Base-by-base conservation (phyloP, 202 grass and related monocot species). In the Schoenoplectus tabernaemontani region DNA sequence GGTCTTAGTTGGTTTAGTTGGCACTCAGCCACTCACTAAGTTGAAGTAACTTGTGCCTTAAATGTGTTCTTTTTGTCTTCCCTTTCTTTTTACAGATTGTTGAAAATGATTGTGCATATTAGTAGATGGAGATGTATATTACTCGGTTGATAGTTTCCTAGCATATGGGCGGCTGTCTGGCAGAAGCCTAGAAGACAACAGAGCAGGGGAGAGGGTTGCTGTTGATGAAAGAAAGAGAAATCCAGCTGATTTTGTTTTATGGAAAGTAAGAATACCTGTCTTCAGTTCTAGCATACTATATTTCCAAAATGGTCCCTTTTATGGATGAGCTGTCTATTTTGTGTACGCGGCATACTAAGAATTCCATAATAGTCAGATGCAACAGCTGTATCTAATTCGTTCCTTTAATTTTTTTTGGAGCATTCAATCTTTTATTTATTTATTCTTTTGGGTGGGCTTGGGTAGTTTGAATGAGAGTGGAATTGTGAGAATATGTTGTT, bases 221-320 rank as follows among this genome's bases (percentile, higher is more conserved):
- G 84, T 98, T 68, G 95, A 98, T 77, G 85, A 89, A 17, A 88
- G 95, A 81, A 98, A 98, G 86, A 85, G 78, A 86, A 92, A 98
- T 39, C 89, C 91, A 84, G 91, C 91, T 90, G 95, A 98, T 85
- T 98, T 98, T 91, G 91, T 91, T 77, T 69, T 98, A 54, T 98
- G 95, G 95, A 98, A 98, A 87, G 95, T 95, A 91, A 83, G 86
- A 26, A 72, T 37, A 30, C 19, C 15, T n/a, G 5, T 51, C 46
- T 74, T 32, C 5, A 53, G 0, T 74, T 74, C 46, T 33, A 51
- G 26, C 32, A 33, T 34, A 53, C 15, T 48, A 47, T 67, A 19
- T 67, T n/a, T n/a, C n/a, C n/a, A n/a, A n/a, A n/a, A n/a, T n/a
- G n/a, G n/a, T n/a, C n/a, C n/a, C n/a, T n/a, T n/a, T n/a, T n/a